Evolutionary conservation across 1,139 yeast genomes (phyloP).

Genomic region (Hemisphaericaspora lyxosophila): DNA sequence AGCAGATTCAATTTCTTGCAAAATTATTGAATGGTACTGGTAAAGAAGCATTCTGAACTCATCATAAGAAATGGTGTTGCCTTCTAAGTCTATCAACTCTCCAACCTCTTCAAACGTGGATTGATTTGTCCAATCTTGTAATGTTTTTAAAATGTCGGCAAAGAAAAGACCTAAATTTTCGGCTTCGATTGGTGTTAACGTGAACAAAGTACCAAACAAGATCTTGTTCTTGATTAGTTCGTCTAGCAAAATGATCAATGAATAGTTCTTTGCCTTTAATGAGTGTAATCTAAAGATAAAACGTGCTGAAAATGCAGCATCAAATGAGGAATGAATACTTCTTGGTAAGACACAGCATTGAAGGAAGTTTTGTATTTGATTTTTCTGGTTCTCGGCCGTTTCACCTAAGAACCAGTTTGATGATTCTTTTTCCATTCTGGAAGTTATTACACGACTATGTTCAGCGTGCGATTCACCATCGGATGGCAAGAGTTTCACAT

Average conservation of each 20-base stretch:
- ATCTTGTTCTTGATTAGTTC: conserved; percentile 51
- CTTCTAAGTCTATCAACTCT: conserved; percentile 13
- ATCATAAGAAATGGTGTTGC: conserved; percentile 24
- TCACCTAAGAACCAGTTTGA: conserved; percentile 25
- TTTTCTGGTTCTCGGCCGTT: conserved; percentile 7
- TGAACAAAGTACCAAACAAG: conserved; percentile 60
- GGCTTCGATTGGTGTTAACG: conserved; percentile 75
- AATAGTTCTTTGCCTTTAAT: conserved; percentile 42
- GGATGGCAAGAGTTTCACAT: conserved; percentile 24
- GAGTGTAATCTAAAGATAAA: conserved; percentile 57
- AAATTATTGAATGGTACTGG: conserved; percentile 55
- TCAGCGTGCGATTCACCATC: conserved; percentile 32
- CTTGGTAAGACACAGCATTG: conserved; percentile 76
- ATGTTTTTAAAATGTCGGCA: conserved; percentile 50
- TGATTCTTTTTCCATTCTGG: conserved; percentile 18
- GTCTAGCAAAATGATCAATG: conserved; percentile 45
- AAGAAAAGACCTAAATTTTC: conserved; percentile 81
- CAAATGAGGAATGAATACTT: conserved; percentile 75
- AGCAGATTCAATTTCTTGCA: conserved; percentile 48
- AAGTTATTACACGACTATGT: conserved; percentile 18
- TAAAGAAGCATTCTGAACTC: conserved; percentile 46
- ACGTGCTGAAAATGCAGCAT: conserved; percentile 70
- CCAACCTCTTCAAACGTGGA: conserved; percentile 17
- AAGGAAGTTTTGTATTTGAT: conserved; percentile 34
- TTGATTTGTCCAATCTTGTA: conserved; percentile 44